A percentile compares a stretch with the other conserved stretches of the same genome.
Conservation (phyloP, 805 yeast genomes). For the Myxozyma udenii region DNA sequence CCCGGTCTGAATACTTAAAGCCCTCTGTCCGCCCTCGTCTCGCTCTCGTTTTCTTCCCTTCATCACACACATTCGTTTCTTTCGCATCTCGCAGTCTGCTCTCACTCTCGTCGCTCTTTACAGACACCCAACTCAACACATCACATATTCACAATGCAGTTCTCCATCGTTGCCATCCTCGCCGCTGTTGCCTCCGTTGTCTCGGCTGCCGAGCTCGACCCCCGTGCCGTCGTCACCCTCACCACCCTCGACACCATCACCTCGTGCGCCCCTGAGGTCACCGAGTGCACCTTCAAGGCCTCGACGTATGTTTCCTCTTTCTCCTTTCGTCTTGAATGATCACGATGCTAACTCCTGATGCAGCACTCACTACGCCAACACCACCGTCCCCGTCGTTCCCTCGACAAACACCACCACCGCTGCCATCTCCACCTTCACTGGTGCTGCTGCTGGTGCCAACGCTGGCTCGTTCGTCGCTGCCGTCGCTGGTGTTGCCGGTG, state of each 20-base stretch:
- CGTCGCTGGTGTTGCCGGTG: conserved; percentile 30
- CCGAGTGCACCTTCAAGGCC: conserved; percentile 44
- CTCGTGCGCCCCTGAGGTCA: conserved; percentile 46
- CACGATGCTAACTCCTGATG: neutral
- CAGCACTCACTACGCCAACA: conserved; percentile 17
- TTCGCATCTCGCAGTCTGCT: conserved; percentile 1
- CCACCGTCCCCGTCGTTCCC: conserved; percentile 13
- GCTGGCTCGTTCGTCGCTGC: conserved; percentile 24
- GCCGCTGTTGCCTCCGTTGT: conserved; percentile 20
- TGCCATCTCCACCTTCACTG: conserved; percentile 29
- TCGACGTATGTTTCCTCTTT: conserved; percentile 11
- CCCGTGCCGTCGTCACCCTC: conserved; percentile 32
- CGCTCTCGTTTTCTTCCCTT: conserved; percentile 1
- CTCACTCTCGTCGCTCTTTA: conserved; percentile 25
- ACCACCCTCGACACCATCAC: conserved; percentile 49
- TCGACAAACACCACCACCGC: conserved; percentile 31
- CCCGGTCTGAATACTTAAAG: neutral
- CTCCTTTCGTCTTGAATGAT: neutral
- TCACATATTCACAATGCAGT: conserved; percentile 27
- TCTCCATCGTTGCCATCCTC: conserved; percentile 24
- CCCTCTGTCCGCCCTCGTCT: neutral
- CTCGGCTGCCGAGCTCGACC: conserved; percentile 25
- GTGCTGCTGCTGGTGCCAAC: conserved; percentile 25
- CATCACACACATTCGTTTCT: neutral
- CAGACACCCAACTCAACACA: no score